A percentile compares a stretch with the other conserved stretches of the same genome.
Evolutionary conservation across 2,329 filamentous ascomycete genomes (phyloP).

Genomic region (Purpureocillium takamizusanense): DNA sequence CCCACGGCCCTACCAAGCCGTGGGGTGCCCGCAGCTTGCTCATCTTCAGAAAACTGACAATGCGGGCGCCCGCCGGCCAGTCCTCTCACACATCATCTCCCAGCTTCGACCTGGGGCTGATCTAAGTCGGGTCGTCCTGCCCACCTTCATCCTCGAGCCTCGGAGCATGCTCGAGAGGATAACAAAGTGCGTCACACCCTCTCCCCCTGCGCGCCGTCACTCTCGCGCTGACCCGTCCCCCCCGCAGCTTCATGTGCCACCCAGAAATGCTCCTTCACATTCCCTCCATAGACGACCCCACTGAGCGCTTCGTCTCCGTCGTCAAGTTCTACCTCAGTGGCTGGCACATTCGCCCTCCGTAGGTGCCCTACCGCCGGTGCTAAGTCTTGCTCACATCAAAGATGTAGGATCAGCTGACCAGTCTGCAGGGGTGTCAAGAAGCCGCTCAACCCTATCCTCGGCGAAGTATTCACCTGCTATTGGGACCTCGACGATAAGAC

Average conservation of each 20-base stretch:
- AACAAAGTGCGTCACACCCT: constrained; percentile 65
- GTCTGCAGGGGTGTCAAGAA: constrained; percentile 83
- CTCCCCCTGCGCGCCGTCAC: neutral
- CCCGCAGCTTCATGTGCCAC: constrained; percentile 90
- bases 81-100: constrained; percentile 94
- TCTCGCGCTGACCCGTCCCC: constrained; percentile 6
- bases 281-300: constrained; percentile 77
- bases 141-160: constrained; percentile 96
- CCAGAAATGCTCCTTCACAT: constrained; percentile 91
- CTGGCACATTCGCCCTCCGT: constrained; percentile 98
- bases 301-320: constrained; percentile 84
- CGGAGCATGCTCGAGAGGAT: constrained; percentile 97
- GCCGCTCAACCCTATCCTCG: constrained; percentile 90
- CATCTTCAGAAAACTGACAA: too few species aligned
- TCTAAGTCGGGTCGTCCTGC: constrained; percentile 84
- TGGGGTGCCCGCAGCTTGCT: too few species aligned
- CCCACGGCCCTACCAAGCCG: too few species aligned
- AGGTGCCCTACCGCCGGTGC: constrained; percentile 27
- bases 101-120: constrained; percentile 93
- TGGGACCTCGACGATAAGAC: constrained; percentile 86
- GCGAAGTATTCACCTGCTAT: constrained; percentile 89
- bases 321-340: constrained; percentile 97
- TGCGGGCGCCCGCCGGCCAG: constrained; percentile 37
- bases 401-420: constrained; percentile 1
- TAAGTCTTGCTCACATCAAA: neutral